Base-by-base conservation (phyloP, 495 filamentous ascomycete genomes). In the Astrothelium macrocarpum region DNA sequence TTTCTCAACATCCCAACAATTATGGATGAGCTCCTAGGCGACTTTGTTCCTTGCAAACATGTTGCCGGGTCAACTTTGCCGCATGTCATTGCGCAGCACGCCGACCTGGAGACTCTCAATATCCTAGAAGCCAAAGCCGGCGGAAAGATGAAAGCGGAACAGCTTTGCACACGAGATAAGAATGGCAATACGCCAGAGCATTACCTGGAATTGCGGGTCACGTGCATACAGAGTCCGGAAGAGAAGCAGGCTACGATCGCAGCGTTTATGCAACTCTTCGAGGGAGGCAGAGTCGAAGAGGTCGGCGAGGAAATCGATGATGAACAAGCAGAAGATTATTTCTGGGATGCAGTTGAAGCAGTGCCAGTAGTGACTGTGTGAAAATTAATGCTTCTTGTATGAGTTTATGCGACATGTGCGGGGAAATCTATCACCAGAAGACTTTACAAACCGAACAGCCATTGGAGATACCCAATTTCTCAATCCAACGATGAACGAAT, bases 41-140 rank as follows among this genome's bases (percentile, higher is more conserved):
- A 56, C 49, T 56, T 56, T 56, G 49, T 56, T 29, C 49, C 49
- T 56, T 56, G 49, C 49, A 56, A 29, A 56, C 49, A 26, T 29
- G 16, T 29, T 25, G 29, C 7, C 16, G 49, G n/a, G 29, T 2
- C 49, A 16, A 56, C 11, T 56, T 0, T 56, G 20, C 14, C 49
- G 5, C 49, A 56, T 29, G 25, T 29, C 49, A 56, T 56, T 29
- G 49, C 49, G 9, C 20, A 56, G 16, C 25, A 56, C 25, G 49
- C 49, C 49, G 25, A 56, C 49, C 16, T 29, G 1, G 49, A 56
- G 49, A 29, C 49, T 2, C 49, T 56, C 25, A 25, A n/a, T 29
- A 56, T 56, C 20, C 25, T 26, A 28, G 25, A 11, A 25, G 25
- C 49, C 49, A 29, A 56, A 16, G 49, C 25, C 9, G 25, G 49